Conservation (phyloP, 106 monocot species). For the Platanthera zijinensis region DNA sequence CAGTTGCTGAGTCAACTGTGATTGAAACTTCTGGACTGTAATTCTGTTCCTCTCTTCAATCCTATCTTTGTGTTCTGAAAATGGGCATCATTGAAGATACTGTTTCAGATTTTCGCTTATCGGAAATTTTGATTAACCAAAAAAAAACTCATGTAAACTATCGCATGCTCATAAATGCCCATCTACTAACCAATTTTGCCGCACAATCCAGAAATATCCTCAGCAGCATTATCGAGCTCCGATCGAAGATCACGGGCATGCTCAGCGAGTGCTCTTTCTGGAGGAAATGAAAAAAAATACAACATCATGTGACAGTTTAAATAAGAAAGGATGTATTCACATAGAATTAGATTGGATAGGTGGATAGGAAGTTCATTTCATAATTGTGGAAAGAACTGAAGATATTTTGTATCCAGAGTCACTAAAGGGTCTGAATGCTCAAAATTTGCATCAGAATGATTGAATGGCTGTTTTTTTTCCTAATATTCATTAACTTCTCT, state of each 20-base stretch:
- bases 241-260: slow-evolving; percentile 50
- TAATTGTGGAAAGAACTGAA: too few species aligned
- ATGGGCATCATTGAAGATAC: background rate
- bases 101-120: background rate
- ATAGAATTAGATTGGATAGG: background rate
- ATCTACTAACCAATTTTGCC: slow-evolving; percentile 59
- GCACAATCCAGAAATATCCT: slow-evolving; percentile 68
- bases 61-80: slow-evolving; percentile 67
- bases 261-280: slow-evolving; percentile 61
- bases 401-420: too few species aligned
- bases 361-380: too few species aligned
- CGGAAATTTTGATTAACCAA: background rate
- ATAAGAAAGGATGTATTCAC: background rate
- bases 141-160: background rate
- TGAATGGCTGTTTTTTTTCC: too few species aligned
- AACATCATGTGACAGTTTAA: background rate
- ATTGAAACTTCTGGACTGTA: slow-evolving; percentile 42
- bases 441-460: too few species aligned
- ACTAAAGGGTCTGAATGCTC: too few species aligned
- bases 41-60: slow-evolving; percentile 53
- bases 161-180: background rate
- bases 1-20: slow-evolving; percentile 47
- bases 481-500: too few species aligned
- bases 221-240: slow-evolving; percentile 53
- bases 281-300: background rate